A percentile compares a stretch with the other conserved stretches of the same genome.
phyloP scores from a whole-genome alignment of 306 rosid species.

The Ormosia semicastrata region DNA sequence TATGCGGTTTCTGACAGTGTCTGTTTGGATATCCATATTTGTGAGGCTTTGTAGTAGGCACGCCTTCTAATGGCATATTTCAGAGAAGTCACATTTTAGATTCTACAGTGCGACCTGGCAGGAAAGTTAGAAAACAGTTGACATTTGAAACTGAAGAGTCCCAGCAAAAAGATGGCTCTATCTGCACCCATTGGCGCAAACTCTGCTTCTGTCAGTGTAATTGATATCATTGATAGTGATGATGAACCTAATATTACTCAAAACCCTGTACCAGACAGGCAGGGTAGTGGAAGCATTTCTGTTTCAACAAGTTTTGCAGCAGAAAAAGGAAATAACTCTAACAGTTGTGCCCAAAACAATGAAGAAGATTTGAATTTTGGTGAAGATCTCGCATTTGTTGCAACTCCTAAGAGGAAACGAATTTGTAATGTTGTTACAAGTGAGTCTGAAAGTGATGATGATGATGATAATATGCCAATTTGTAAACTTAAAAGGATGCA shows the following conservation, averaged over 20 bases:
- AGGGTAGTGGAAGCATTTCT: not conserved
- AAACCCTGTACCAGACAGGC: slow-evolving; percentile 14
- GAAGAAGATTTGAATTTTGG: slow-evolving; percentile 34
- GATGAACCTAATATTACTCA: slow-evolving; percentile 39
- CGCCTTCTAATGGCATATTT: too few relatives aligned
- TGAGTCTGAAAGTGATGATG: slow-evolving; percentile 58
- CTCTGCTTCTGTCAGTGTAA: slow-evolving; percentile 28
- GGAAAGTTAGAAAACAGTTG: slow-evolving; percentile 47
- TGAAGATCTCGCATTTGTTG: slow-evolving; percentile 16
- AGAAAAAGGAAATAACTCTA: slow-evolving; percentile 13
- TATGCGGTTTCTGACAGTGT: too few relatives aligned
- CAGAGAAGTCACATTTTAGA: too few relatives aligned
- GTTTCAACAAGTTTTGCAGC: not conserved
- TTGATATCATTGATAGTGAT: slow-evolving; percentile 56
- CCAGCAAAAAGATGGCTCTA: slow-evolving; percentile 53
- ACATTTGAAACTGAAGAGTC: slow-evolving; percentile 37
- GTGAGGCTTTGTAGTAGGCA: too few relatives aligned
- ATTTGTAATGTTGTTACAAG: slow-evolving; percentile 49
- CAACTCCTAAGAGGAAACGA: slow-evolving; percentile 58
- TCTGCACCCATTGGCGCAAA: slow-evolving; percentile 42
- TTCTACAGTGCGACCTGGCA: slow-evolving; percentile 10
- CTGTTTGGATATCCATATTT: too few relatives aligned
- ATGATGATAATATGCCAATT: slow-evolving; percentile 42
- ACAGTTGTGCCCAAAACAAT: slow-evolving; percentile 20
- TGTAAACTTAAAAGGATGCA: slow-evolving; percentile 38